Conservation (phyloP, 2,329 filamentous ascomycete genomes). For the Xylariaceae sp. region DNA sequence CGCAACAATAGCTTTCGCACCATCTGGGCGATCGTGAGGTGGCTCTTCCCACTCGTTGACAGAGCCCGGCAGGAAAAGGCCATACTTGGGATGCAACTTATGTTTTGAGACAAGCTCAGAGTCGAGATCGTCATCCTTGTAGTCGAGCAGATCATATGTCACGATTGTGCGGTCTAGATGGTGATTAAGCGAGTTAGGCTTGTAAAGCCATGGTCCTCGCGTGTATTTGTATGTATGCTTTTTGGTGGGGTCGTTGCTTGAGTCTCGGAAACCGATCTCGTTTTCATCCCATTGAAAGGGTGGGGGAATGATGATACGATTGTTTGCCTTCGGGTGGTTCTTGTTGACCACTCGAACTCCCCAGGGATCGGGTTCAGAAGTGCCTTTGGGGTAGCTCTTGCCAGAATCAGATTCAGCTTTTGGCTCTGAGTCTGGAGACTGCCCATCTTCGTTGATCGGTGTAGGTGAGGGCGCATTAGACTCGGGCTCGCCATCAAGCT, state of each 20-base stretch:
- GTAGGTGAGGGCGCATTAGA: conserved; percentile 25
- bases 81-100: conserved; percentile 48
- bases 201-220: conserved; percentile 49
- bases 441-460: conserved; percentile 14
- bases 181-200: conserved; percentile 49
- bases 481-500: conserved; percentile 27
- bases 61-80: conserved; percentile 46
- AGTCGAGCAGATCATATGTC: conserved; percentile 48
- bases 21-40: conserved; percentile 37
- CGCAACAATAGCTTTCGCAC: conserved; percentile 45
- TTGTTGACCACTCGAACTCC: conserved; percentile 46
- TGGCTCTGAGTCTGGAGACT: conserved; percentile 18
- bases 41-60: conserved; percentile 37
- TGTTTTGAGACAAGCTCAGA: conserved; percentile 44
- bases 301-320: conserved; percentile 49
- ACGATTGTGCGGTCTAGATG: conserved; percentile 52
- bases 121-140: conserved; percentile 47
- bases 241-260: conserved; percentile 50
- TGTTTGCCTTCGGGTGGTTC: conserved; percentile 39
- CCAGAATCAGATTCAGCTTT: conserved; percentile 15
- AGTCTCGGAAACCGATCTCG: conserved; percentile 58
- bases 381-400: conserved; percentile 32
- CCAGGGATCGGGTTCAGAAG: conserved; percentile 45
- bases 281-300: conserved; percentile 44
- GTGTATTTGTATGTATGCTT: conserved; percentile 46